A percentile compares a stretch with the other conserved stretches of the same genome.
Evolutionary conservation across 1,139 yeast species (phyloP).

Genomic region (Suhomyces ambrosiae): DNA sequence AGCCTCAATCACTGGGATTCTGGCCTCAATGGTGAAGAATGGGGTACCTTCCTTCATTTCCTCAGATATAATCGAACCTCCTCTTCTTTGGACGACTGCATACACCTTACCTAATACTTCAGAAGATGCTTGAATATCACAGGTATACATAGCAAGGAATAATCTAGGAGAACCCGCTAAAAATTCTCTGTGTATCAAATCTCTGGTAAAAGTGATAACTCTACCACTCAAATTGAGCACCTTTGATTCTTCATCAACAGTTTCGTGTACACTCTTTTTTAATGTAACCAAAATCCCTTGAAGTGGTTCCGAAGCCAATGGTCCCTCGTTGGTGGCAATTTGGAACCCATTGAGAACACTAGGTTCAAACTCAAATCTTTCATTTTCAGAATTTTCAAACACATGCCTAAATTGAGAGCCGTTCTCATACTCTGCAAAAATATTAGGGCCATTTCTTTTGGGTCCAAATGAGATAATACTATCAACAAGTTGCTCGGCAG

Average conservation of each 20-base stretch:
- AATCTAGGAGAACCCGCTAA: slow-evolving; percentile 84
- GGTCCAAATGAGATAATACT: slow-evolving; percentile 76
- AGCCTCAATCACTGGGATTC: slow-evolving; percentile 92
- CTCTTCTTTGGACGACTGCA: slow-evolving; percentile 87
- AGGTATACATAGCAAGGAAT: slow-evolving; percentile 87
- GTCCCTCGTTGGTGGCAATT: slow-evolving; percentile 81
- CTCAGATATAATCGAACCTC: slow-evolving; percentile 83
- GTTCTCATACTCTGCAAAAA: slow-evolving; percentile 59
- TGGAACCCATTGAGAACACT: slow-evolving; percentile 83
- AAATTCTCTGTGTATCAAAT: slow-evolving; percentile 68
- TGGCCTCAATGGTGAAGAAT: slow-evolving; percentile 83
- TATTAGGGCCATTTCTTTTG: slow-evolving; percentile 72
- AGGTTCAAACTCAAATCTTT: slow-evolving; percentile 56
- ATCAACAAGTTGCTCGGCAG: slow-evolving; percentile 33
- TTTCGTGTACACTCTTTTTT: slow-evolving; percentile 26
- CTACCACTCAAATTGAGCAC: slow-evolving; percentile 61
- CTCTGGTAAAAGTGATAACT: slow-evolving; percentile 72
- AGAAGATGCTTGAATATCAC: slow-evolving; percentile 93
- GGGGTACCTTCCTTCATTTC: slow-evolving; percentile 99
- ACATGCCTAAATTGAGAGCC: slow-evolving; percentile 36
- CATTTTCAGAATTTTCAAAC: slow-evolving; percentile 20
- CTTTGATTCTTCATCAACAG: slow-evolving; percentile 34
- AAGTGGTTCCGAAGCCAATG: slow-evolving; percentile 82
- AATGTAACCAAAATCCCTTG: slow-evolving; percentile 72
- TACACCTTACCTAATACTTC: slow-evolving; percentile 96